Base-by-base conservation (phyloP, 1,139 yeast genomes). In the Maudiozyma humilis region DNA sequence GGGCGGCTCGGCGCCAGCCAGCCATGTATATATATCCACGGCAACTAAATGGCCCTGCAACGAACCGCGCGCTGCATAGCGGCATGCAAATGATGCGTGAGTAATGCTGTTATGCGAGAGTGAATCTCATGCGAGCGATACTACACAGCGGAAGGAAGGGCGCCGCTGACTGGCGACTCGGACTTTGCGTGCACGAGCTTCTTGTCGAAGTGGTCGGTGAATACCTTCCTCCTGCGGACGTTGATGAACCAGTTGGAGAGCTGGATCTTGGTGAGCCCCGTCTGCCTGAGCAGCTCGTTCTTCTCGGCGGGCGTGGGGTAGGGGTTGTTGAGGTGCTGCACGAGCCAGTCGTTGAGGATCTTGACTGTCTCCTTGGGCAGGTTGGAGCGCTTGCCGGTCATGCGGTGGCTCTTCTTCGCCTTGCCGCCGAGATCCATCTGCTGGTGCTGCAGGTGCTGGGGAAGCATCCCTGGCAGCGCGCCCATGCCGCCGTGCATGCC, bases 221-320 rank as follows among this genome's bases (percentile, higher is more conserved):
- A 68, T 13, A 87, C 77, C 63, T 86, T 82, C 57, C 98, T 72
- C 60, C 97, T 74, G 60, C 98, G 76, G 18, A 96, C 97, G 64
- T 91, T 91, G 58, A 91, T 91, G 61, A 91, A 91, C 97, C 98
- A 91, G 63, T 91, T 91, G 52, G 93, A 81, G 50, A 91, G 73
- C 64, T 91, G 98, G 54, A 88, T 95, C 62, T 85, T 79, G 50
- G 89, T 84, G 57, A 91, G 73, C 0, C 96, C 96, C 0, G 98
- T 91, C 59, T 77, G 75, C 56, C 74, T 70, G 73, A 88, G 79
- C 51, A 91, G 71, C 55, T 82, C 83, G 51, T 77, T 73, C 67
- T 91, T 91, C 58, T 89, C 96, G 51, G 82, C 81, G 41, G 89
- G 86, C 49, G 87, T 85, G 10, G 98, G 98, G 63, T 91, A 91